phyloP scores from a whole-genome alignment of 2,329 filamentous ascomycete genomes.

The Trichoderma lentiforme region DNA sequence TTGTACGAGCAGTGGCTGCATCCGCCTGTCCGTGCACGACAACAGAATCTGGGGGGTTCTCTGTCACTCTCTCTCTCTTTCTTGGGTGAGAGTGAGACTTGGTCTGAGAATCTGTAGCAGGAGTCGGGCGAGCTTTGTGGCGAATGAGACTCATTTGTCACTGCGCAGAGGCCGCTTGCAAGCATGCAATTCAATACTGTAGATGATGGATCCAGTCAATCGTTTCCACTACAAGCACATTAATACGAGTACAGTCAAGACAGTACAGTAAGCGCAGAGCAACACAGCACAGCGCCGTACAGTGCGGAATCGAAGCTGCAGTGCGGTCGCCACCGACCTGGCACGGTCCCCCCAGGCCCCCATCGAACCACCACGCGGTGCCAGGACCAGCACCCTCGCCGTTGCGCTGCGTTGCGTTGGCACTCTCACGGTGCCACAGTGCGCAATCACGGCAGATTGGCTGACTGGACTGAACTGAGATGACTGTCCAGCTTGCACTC shows the following conservation, averaged over 20 bases:
- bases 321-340: background rate
- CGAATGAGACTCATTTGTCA: background rate
- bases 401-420: constrained; percentile 1
- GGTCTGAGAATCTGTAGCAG: background rate
- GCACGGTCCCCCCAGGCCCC: background rate
- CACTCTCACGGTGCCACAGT: constrained; percentile 2
- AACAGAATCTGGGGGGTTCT: background rate
- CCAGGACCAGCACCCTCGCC: background rate
- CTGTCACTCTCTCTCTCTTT: background rate
- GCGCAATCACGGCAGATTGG: background rate
- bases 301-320: background rate
- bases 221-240: too few relatives aligned
- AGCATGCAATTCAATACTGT: background rate
- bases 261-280: too few relatives aligned
- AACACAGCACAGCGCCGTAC: background rate
- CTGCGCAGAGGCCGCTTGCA: background rate
- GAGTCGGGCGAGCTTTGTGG: background rate
- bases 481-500: background rate
- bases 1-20: background rate
- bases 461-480: background rate
- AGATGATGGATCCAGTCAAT: too few relatives aligned
- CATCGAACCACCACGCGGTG: background rate
- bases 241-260: too few relatives aligned
- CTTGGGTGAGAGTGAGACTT: background rate
- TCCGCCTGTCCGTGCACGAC: background rate